Conservation (phyloP, 345 rosid genomes). For the Gossypium raimondii region DNA sequence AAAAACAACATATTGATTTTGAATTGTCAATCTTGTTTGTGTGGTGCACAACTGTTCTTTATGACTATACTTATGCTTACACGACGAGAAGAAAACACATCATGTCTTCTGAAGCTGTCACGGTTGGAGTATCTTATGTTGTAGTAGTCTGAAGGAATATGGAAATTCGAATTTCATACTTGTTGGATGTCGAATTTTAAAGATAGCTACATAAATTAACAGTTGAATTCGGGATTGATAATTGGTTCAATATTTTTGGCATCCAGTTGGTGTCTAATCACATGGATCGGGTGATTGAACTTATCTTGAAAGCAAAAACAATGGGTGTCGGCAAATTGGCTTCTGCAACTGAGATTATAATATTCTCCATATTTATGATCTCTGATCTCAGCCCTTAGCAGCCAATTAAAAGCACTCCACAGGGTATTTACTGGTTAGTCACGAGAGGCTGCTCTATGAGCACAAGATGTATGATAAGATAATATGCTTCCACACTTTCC, state of each 20-base stretch:
- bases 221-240: not conserved
- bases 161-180: not conserved
- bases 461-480: not conserved
- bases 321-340: not conserved
- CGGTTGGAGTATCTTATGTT: not conserved
- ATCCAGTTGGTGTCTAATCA: no score
- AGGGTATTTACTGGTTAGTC: not conserved
- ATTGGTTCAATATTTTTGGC: constrained; percentile 3
- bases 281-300: not conserved
- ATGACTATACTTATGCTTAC: not conserved
- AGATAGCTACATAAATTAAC: not conserved
- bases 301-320: not conserved
- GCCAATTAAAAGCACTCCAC: not conserved
- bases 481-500: not conserved
- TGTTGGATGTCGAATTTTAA: not conserved
- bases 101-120: not conserved
- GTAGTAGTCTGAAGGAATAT: not conserved
- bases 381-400: not conserved
- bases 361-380: not conserved
- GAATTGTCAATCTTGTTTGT: constrained; percentile 1
- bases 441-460: not conserved
- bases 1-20: not conserved
- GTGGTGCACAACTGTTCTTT: not conserved
- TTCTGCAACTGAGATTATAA: not conserved
- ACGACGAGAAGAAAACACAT: constrained; percentile 8